Evolutionary conservation across 352 stramenopile species (phyloP).

Genomic region (Globisporangium solare): DNA sequence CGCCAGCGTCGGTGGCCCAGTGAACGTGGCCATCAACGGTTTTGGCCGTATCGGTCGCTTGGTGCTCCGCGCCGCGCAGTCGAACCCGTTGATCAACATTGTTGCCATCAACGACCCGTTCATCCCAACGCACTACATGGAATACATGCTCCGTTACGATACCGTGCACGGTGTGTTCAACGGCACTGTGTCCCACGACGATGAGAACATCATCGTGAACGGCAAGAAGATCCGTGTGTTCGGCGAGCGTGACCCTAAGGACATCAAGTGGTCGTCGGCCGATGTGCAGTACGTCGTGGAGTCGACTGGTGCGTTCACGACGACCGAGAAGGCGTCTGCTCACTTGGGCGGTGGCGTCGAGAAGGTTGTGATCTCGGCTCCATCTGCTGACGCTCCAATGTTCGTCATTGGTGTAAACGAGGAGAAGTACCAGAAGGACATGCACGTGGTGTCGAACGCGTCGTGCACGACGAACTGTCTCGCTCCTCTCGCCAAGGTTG

Average conservation of each 20-base stretch:
- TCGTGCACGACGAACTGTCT: slow-evolving; percentile 99
- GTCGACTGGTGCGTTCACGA: slow-evolving; percentile 73
- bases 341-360: slow-evolving; percentile 93
- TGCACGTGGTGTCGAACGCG: slow-evolving; percentile 97
- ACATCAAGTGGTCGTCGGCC: slow-evolving; percentile 90
- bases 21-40: slow-evolving; percentile 98
- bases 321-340: slow-evolving; percentile 88
- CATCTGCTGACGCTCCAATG: slow-evolving; percentile 97
- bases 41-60: slow-evolving; percentile 98
- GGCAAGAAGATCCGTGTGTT: slow-evolving; percentile 93
- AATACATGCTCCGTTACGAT: slow-evolving; percentile 92
- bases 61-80: slow-evolving; percentile 90
- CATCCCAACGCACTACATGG: slow-evolving; percentile 96
- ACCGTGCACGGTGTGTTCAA: slow-evolving; percentile 91
- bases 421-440: slow-evolving; percentile 90
- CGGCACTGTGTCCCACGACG: slow-evolving; percentile 82
- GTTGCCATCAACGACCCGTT: slow-evolving; percentile 95
- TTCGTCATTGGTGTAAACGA: slow-evolving; percentile 99
- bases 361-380: slow-evolving; percentile 97
- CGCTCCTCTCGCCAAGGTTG: slow-evolving; percentile 96
- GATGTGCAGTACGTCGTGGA: slow-evolving; percentile 95
- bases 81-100: slow-evolving; percentile 86
- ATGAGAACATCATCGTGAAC: slow-evolving; percentile 89
- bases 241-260: slow-evolving; percentile 90
- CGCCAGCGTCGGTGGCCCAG: slow-evolving; percentile 43